Evolutionary conservation across 1,139 yeast species (phyloP), one percentile per base, ranked within the genome.

Genomic region (Ashbya aceris): DNA sequence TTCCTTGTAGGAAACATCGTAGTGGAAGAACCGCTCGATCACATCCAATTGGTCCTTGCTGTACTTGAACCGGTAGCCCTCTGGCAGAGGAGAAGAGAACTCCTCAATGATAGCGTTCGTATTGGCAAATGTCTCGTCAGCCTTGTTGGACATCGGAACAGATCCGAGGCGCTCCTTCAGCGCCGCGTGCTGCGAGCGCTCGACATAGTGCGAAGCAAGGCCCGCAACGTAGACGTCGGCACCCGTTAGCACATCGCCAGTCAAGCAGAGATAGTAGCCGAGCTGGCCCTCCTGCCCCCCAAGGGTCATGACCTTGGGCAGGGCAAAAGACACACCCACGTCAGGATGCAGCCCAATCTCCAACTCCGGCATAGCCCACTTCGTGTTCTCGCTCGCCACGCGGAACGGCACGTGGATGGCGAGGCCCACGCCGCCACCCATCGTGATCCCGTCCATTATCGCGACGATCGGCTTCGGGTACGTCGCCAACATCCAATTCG

Each of bases 401-500:
- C 98, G 76, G 70, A 89, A 89, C 2, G 96, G 94, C n/a, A 89
- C 83, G 64, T 93, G 97, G 35, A 85, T 81, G 0, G 91, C 73
- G 43, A 91, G 69, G 3, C 98, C 98, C 35, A 86, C 95, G 53
- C 98, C 98, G 42, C 98, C 98, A 44, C 98, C 98, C 96, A 91
- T 86, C 31, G 93, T 86, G 55, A 91, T 86, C 27, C 97, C 97
- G 58, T 91, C 82, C 79, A 84, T 82, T 36, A 87, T 59, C 1
- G 95, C 72, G 13, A 91, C 79, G 50, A 83, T 74, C 1, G 98
- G 97, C 66, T 87, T 91, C 46, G 80, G 71, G 58, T 77, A 86
- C 11, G 93, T 80, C 12, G 95, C 81, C 51, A 89, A 71, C 44
- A 81, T 69, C 56, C 81, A 85, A 66, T 91, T 81, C 58, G 91